These are phyloP conservation scores for Coelastrella sp. DNA, from an alignment of 139 green algal genomes.

Conservation along the genomic window DNA sequence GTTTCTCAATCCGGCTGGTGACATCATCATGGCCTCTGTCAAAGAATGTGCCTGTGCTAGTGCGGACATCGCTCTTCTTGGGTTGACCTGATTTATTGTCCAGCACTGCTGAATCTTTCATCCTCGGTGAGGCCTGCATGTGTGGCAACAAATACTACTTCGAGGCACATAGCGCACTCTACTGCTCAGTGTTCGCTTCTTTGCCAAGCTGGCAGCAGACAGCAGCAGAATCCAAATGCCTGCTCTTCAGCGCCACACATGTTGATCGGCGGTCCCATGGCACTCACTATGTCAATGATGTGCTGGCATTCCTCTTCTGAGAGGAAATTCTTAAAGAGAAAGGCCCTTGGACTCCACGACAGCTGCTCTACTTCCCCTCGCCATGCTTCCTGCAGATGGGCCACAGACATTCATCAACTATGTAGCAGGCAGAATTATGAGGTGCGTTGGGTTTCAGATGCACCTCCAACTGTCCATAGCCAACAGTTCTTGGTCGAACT, in stretches of 20 bases:
- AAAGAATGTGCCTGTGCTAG: slow-evolving; percentile 71
- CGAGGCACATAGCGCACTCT: background rate
- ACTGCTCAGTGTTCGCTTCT: background rate
- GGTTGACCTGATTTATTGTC: slow-evolving; percentile 70
- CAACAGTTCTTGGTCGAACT: background rate
- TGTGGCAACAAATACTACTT: background rate
- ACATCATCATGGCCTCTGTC: slow-evolving; percentile 59
- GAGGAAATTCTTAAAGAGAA: slow-evolving; percentile 68
- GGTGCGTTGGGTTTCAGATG: background rate
- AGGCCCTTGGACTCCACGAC: slow-evolving; percentile 69
- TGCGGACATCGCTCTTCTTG: slow-evolving; percentile 56
- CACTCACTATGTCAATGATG: slow-evolving; percentile 59
- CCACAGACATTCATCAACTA: background rate
- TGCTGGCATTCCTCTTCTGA: slow-evolving; percentile 72
- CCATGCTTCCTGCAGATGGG: slow-evolving; percentile 67
- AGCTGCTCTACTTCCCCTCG: slow-evolving; percentile 71
- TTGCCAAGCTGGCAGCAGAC: background rate
- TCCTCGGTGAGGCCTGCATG: slow-evolving; percentile 39
- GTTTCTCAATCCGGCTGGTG: slow-evolving; percentile 70
- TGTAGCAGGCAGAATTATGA: background rate
- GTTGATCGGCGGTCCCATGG: background rate
- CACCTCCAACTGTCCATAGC: slow-evolving; percentile 35
- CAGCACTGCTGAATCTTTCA: slow-evolving; percentile 71
- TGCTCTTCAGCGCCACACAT: background rate
- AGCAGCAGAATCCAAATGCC: background rate